phyloP scores from a whole-genome alignment of 2,329 filamentous ascomycete species.

The Emericellopsis cladophorae region DNA sequence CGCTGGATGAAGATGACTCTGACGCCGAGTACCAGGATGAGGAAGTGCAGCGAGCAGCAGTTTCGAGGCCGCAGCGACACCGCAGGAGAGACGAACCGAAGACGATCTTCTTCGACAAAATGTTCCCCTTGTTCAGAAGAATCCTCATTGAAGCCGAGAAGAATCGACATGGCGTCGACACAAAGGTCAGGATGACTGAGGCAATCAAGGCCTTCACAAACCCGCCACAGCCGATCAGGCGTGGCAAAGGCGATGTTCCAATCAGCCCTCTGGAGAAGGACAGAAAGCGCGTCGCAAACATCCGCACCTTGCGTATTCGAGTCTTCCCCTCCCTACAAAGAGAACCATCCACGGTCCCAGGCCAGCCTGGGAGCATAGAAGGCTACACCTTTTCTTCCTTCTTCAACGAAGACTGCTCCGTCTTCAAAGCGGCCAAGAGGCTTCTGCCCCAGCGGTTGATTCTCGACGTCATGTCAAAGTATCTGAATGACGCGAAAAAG shows the following conservation, averaged over 20 bases:
- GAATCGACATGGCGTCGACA: constrained; percentile 18
- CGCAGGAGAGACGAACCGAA: constrained; percentile 4
- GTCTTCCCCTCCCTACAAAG: constrained; percentile 10
- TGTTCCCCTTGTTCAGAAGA: constrained; percentile 24
- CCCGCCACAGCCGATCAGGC: neutral
- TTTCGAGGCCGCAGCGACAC: neutral
- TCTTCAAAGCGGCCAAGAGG: constrained; percentile 15
- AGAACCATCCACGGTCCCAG: constrained; percentile 1
- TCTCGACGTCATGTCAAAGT: constrained; percentile 15
- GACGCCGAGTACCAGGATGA: constrained; percentile 2
- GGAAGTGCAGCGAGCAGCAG: neutral
- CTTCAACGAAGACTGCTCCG: constrained; percentile 13
- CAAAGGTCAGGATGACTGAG: constrained; percentile 16
- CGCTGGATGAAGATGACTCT: neutral
- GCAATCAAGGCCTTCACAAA: constrained; percentile 23
- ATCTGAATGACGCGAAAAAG: neutral
- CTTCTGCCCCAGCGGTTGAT: constrained; percentile 22
- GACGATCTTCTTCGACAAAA: constrained; percentile 18
- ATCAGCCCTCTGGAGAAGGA: neutral
- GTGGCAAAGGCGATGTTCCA: neutral
- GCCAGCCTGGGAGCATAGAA: neutral
- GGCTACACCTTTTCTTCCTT: constrained; percentile 22
- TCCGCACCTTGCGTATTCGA: constrained; percentile 29
- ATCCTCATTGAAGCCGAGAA: constrained; percentile 28
- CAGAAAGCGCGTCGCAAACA: constrained; percentile 5